Conservation (phyloP, 164 flowering plant species). For the Cinnamomum chago region DNA sequence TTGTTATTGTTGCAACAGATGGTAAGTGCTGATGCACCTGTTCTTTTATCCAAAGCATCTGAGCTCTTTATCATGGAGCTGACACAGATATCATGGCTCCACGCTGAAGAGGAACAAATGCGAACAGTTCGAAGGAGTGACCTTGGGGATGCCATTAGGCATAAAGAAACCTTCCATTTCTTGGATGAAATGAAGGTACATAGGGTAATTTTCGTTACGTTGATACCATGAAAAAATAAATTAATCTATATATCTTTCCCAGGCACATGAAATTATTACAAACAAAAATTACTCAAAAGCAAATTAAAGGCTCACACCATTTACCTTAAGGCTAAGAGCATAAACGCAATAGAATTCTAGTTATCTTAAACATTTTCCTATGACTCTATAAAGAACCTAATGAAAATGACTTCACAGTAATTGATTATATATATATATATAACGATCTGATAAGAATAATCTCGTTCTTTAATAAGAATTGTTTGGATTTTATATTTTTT, state of each 20-base stretch:
- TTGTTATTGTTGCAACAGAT: constrained; percentile 5
- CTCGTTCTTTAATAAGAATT: neutral
- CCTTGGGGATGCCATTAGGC: constrained; percentile 14
- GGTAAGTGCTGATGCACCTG: constrained; percentile 26
- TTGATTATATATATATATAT: neutral
- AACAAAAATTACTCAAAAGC: neutral
- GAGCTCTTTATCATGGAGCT: constrained; percentile 26
- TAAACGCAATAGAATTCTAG: neutral
- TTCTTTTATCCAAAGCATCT: constrained; percentile 22
- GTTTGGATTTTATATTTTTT: neutral
- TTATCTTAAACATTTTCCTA: neutral
- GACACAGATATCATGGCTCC: constrained; percentile 28
- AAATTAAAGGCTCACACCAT: neutral
- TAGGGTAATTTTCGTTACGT: neutral
- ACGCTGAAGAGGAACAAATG: constrained; percentile 18
- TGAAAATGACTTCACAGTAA: neutral
- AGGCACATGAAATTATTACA: neutral
- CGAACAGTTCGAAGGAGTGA: constrained; percentile 20
- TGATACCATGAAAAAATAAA: neutral
- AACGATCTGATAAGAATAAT: neutral
- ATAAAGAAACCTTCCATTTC: constrained; percentile 18
- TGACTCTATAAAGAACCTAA: no score
- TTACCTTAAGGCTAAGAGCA: neutral
- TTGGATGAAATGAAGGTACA: constrained; percentile 10
- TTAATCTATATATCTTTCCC: neutral